A percentile compares a stretch with the other conserved stretches of the same genome.
phyloP scores from a whole-genome alignment of 2,329 filamentous ascomycete genomes.

The Colletotrichum plurivorum region DNA sequence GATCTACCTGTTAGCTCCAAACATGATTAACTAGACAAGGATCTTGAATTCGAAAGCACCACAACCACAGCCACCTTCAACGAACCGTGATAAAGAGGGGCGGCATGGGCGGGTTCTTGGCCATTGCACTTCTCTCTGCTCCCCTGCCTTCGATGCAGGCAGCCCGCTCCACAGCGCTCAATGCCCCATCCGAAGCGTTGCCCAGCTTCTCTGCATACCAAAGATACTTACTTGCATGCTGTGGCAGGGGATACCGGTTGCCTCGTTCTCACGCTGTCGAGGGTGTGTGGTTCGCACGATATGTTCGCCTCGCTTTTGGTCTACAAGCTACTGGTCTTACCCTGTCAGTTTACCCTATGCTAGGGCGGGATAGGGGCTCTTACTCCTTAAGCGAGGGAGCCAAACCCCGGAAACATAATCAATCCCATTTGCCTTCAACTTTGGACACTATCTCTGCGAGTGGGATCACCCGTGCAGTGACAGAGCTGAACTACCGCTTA shows the following conservation, averaged over 20 bases:
- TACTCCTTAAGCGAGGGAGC: not conserved
- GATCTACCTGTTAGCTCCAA: not conserved
- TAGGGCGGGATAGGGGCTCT: not conserved
- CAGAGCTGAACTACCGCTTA: not conserved
- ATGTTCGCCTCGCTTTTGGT: not conserved
- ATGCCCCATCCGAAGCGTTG: not conserved
- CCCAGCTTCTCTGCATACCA: not conserved
- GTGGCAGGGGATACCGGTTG: constrained; percentile 12
- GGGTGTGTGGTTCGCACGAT: not conserved
- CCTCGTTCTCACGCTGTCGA: constrained; percentile 4
- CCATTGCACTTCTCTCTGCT: not conserved
- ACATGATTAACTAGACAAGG: not conserved
- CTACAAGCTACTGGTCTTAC: not conserved
- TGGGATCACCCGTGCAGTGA: not conserved
- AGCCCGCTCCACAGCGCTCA: not conserved
- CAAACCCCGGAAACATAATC: not conserved
- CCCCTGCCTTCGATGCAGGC: constrained; percentile 4
- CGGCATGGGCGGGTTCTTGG: not conserved
- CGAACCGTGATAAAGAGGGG: not conserved
- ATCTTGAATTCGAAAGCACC: constrained; percentile 7
- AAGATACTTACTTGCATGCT: not conserved
- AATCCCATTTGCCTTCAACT: not conserved
- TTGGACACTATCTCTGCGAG: not conserved
- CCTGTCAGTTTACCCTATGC: not conserved
- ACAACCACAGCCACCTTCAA: not conserved